Evolutionary conservation across 768 basidiomycete genomes (phyloP).

Genomic region (Ramaria sp.): DNA sequence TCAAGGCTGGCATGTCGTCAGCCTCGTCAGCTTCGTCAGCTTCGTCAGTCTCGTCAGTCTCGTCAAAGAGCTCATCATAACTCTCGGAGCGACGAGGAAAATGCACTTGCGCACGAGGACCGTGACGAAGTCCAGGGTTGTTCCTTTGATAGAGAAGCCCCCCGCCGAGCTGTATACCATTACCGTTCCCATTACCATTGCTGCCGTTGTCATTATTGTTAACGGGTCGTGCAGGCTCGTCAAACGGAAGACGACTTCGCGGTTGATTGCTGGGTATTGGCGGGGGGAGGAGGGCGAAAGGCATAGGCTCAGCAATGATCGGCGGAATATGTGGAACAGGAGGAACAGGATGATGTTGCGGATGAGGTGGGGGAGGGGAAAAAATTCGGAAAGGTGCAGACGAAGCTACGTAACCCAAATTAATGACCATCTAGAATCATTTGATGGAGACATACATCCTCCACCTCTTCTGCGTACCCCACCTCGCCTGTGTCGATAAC

Average conservation of each 20-base stretch:
- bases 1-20: not conserved
- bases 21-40: not conserved
- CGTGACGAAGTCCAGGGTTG: not conserved
- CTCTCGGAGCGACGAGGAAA: not conserved
- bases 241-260: not conserved
- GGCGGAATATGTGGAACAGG: slow-evolving; percentile 44
- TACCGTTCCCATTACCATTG: not conserved
- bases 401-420: not conserved
- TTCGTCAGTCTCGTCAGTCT: not conserved
- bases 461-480: not conserved
- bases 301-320: slow-evolving; percentile 21
- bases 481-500: not conserved
- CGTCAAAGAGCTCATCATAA: not conserved
- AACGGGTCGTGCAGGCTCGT: not conserved
- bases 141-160: slow-evolving; percentile 1
- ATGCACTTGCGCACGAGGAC: slow-evolving; percentile 13
- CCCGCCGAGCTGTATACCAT: slow-evolving; percentile 4
- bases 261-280: not conserved
- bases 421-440: not conserved
- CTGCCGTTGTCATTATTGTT: not conserved
- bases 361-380: slow-evolving; percentile 39
- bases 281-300: slow-evolving; percentile 24
- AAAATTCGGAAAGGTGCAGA: not conserved
- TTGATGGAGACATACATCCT: not conserved
- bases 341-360: slow-evolving; percentile 30